Base-by-base conservation (phyloP, 1,284 basidiomycete species). In the Malassezia brasiliensis region DNA sequence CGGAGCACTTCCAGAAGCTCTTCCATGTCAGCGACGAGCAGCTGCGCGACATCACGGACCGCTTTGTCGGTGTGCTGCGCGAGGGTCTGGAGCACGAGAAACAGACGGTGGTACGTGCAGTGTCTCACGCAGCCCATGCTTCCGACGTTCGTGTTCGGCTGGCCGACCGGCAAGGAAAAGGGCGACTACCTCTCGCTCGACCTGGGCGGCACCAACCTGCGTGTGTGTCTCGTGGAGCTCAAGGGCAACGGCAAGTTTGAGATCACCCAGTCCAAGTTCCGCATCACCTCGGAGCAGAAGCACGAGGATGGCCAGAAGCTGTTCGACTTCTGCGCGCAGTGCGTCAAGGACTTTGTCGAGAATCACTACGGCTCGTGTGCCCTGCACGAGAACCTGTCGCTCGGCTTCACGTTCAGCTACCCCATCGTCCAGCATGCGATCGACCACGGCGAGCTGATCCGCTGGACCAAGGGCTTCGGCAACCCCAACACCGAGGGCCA, bases 391-490 rank as follows among this genome's bases (percentile, higher is more conserved):
- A 11, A 31, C 12, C 38, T 56, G 15, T 56, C 54, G 31, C 45
- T 56, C 19, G 54, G 54, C 8, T 56, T 56, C 28, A 56, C 54
- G 4, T 56, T 56, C 50, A 56, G 54, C 17, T 56, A 47, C 37
- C 54, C 54, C 1, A 52, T 32, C 2, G 20, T 40, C 2, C 93
- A 98, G 81, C 82, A 86, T 38, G 81, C 82, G 49, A 98, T 98
- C 68, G 90, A 98, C 76, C 90, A 96, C 68, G 94, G 90, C 45
- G 83, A 83, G 63, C 84, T 98, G 41, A 89, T 96, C 66, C 86
- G 91, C 34, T 98, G 94, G 93, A 98, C 94, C 42, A 98, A 98
- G 77, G 94, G 93, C 63, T 98, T 98, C 69, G 90, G 90, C 36
- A 88, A 88, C 1, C 77, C 83, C 6, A 90, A 91, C 74, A 90